Evolutionary conservation across 306 rosid genomes (phyloP).

Genomic region (Quercus gilva): DNA sequence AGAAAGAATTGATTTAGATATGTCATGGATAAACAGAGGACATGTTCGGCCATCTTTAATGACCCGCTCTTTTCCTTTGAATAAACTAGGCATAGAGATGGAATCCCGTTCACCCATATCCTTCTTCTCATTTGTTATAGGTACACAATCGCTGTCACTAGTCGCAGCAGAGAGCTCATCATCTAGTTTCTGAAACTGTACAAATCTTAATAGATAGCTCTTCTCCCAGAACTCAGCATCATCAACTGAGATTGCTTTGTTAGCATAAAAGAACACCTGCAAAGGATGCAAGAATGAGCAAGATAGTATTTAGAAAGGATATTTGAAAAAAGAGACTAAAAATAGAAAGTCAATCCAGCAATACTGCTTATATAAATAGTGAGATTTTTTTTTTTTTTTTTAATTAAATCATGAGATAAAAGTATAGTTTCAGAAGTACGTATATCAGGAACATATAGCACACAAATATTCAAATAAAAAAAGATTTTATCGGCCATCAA

Average conservation of each 20-base stretch:
- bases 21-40: constrained; percentile 75
- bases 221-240: constrained; percentile 96
- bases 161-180: constrained; percentile 30
- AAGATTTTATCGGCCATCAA: background rate
- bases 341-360: constrained; percentile 12
- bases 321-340: background rate
- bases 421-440: background rate
- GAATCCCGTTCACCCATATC: constrained; percentile 53
- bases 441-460: background rate
- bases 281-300: constrained; percentile 23
- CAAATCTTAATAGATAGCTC: constrained; percentile 69
- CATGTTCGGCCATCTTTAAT: constrained; percentile 51
- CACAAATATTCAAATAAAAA: background rate
- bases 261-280: constrained; percentile 85
- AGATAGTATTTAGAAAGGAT: constrained; percentile 16
- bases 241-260: constrained; percentile 65
- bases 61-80: constrained; percentile 54
- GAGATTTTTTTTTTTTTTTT: background rate
- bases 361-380: background rate
- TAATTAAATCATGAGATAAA: background rate
- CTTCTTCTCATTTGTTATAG: constrained; percentile 41
- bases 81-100: constrained; percentile 33
- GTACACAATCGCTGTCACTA: constrained; percentile 20
- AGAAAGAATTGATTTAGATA: constrained; percentile 77
- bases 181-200: constrained; percentile 41